Evolutionary conservation across 2,329 filamentous ascomycete genomes (phyloP).

Genomic region (Didymellaceae sp.): DNA sequence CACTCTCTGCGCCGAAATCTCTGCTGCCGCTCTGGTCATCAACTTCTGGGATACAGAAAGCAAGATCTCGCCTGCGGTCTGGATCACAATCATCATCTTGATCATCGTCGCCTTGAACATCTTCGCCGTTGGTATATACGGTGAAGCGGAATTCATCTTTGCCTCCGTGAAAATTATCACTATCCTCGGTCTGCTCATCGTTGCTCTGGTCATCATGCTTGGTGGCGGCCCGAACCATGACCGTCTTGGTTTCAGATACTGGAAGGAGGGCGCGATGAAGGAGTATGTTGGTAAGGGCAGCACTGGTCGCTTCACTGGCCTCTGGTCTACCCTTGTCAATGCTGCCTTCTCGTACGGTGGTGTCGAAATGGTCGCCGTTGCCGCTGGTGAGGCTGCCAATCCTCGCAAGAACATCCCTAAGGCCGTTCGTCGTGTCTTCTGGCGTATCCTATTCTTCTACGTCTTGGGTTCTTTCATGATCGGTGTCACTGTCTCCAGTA

Average conservation of each 20-base stretch:
- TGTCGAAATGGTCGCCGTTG: slow-evolving; percentile 48
- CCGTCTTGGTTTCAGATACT: slow-evolving; percentile 68
- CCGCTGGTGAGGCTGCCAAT: slow-evolving; percentile 46
- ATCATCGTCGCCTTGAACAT: slow-evolving; percentile 45
- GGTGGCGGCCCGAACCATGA: slow-evolving; percentile 45
- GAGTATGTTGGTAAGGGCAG: slow-evolving; percentile 58
- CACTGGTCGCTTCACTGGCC: slow-evolving; percentile 69
- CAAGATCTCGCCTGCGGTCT: slow-evolving; percentile 41
- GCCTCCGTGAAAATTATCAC: slow-evolving; percentile 58
- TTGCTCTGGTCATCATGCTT: slow-evolving; percentile 44
- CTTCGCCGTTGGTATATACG: slow-evolving; percentile 46
- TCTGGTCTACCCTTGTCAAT: slow-evolving; percentile 62
- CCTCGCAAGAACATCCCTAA: slow-evolving; percentile 57
- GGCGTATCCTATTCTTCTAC: slow-evolving; percentile 65
- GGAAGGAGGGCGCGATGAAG: slow-evolving; percentile 66
- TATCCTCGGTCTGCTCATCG: slow-evolving; percentile 41
- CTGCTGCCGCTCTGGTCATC: slow-evolving; percentile 43
- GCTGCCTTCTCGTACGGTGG: slow-evolving; percentile 53
- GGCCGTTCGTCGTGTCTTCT: slow-evolving; percentile 62
- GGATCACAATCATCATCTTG: slow-evolving; percentile 46
- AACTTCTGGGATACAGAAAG: slow-evolving; percentile 43
- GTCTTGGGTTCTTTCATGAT: slow-evolving; percentile 59
- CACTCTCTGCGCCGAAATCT: slow-evolving; percentile 46
- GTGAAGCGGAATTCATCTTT: slow-evolving; percentile 58
- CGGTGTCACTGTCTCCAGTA: slow-evolving; percentile 65